Conservation (phyloP, 306 rosid genomes). For the Inga oerstediana region DNA sequence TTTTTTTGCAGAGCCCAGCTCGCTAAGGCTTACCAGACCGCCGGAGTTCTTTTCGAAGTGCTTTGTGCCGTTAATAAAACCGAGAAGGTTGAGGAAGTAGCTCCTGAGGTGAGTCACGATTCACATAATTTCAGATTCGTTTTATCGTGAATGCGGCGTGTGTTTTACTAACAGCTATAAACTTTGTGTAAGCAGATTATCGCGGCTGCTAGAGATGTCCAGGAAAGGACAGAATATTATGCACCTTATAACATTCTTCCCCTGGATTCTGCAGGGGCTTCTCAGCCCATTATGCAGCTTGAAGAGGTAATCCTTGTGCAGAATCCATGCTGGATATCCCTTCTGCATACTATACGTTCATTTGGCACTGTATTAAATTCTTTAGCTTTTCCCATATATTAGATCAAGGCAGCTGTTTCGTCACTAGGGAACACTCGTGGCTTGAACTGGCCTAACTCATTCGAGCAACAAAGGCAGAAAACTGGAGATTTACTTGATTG, state of each 20-base stretch:
- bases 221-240: conserved; percentile 90
- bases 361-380: conserved; percentile 31
- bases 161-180: background rate
- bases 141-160: conserved; percentile 20
- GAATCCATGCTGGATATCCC: conserved; percentile 8
- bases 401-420: conserved; percentile 92
- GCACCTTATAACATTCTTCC: conserved; percentile 96
- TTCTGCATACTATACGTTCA: conserved; percentile 16
- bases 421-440: conserved; percentile 83
- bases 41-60: conserved; percentile 96
- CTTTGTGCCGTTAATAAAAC: conserved; percentile 96
- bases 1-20: conserved; percentile 81
- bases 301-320: conserved; percentile 70
- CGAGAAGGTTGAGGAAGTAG: conserved; percentile 97
- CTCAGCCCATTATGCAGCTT: conserved; percentile 93
- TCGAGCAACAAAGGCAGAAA: conserved; percentile 80
- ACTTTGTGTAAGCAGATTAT: conserved; percentile 65
- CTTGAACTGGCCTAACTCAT: conserved; percentile 81
- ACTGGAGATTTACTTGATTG: conserved; percentile 89
- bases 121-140: conserved; percentile 20
- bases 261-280: conserved; percentile 93
- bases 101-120: conserved; percentile 82
- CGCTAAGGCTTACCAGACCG: conserved; percentile 90
- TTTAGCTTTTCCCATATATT: conserved; percentile 29
- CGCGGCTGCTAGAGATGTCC: conserved; percentile 98